Evolutionary conservation across 495 filamentous ascomycete genomes (phyloP).

Genomic region (Trichocladium antarcticum): DNA sequence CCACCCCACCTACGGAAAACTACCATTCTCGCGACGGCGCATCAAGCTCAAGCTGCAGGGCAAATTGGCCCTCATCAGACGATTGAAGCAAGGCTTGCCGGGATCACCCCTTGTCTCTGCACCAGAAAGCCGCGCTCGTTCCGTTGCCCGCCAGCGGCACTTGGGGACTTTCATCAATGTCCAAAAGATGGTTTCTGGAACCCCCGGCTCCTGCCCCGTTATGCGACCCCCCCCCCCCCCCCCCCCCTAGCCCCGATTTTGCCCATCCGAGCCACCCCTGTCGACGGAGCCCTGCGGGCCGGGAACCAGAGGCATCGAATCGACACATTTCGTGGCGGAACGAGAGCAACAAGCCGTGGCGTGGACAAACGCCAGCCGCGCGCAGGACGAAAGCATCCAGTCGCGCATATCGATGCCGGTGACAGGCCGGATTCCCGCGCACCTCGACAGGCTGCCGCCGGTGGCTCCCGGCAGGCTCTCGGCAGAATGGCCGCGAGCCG

Average conservation of each 20-base stretch:
- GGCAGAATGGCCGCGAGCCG: slow-evolving; percentile 2
- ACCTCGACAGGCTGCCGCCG: background rate
- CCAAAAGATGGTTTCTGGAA: background rate
- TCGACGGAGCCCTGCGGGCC: background rate
- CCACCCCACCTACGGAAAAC: too few species aligned
- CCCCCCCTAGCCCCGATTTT: background rate
- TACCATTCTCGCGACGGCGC: too few species aligned
- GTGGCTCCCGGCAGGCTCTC: slow-evolving; percentile 2
- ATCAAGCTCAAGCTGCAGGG: too few species aligned
- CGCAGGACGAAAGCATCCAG: slow-evolving; percentile 6
- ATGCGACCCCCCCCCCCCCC: background rate
- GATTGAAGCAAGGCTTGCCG: too few species aligned
- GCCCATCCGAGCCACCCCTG: background rate
- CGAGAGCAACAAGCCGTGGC: background rate
- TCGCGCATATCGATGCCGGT: background rate
- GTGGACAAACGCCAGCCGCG: slow-evolving; percentile 12
- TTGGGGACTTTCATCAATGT: too few species aligned
- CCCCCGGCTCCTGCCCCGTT: slow-evolving; percentile 3
- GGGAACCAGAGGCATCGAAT: too few species aligned
- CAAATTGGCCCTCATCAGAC: too few species aligned
- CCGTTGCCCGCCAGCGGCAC: too few species aligned
- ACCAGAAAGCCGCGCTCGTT: too few species aligned
- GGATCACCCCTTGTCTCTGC: too few species aligned
- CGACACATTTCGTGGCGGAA: too few species aligned
- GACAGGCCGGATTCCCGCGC: slow-evolving; percentile 2